A percentile compares a stretch with the other conserved stretches of the same genome.
phyloP scores from a whole-genome alignment of 805 yeast genomes.

The Candida pseudofarinosa region DNA sequence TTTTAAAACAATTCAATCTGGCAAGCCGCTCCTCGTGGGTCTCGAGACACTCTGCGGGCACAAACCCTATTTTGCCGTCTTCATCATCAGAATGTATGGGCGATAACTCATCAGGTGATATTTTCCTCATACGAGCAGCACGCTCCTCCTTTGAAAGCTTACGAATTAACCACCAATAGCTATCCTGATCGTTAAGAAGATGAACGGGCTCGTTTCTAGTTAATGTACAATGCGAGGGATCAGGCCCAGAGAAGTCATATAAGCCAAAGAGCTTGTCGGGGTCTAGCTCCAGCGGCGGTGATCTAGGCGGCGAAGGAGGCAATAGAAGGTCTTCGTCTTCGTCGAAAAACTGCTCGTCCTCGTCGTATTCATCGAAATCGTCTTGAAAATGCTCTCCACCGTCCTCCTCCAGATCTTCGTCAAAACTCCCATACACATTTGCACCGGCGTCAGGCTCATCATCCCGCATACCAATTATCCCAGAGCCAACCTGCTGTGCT shows the following conservation, averaged over 20 bases:
- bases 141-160: conserved; percentile 34
- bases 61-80: conserved; percentile 82
- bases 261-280: conserved; percentile 83
- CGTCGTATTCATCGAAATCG: conserved; percentile 9
- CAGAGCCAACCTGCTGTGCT: conserved; percentile 1
- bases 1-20: conserved; percentile 85
- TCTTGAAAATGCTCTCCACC: conserved; percentile 6
- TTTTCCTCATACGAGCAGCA: conserved; percentile 7
- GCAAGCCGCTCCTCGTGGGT: conserved; percentile 90
- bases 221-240: conserved; percentile 84
- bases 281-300: conserved; percentile 78
- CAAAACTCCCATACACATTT: conserved; percentile 6
- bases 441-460: conserved; percentile 8
- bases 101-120: conserved; percentile 7
- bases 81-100: conserved; percentile 25
- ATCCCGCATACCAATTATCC: conserved; percentile 3
- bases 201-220: conserved; percentile 77
- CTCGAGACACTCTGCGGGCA: conserved; percentile 94
- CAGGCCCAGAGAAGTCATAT: conserved; percentile 86
- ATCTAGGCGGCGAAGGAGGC: conserved; percentile 65
- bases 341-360: conserved; percentile 26
- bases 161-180: conserved; percentile 93
- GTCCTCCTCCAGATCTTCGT: conserved; percentile 1
- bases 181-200: conserved; percentile 81
- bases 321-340: conserved; percentile 38